Base-by-base conservation (phyloP, 768 basidiomycete species). In the Kwoniella botswanensis region DNA sequence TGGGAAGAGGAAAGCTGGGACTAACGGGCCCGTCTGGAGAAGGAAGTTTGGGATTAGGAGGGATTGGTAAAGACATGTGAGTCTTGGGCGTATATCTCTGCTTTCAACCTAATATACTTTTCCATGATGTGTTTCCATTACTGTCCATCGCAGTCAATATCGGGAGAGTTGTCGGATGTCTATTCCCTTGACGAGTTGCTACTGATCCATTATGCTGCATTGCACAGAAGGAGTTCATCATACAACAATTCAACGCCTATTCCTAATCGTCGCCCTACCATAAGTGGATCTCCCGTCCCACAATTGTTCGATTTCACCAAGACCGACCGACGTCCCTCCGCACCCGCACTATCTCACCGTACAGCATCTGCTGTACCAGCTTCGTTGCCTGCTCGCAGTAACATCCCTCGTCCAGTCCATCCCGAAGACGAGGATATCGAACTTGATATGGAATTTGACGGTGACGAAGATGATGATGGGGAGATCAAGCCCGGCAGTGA, bases 251-350 rank as follows among this genome's bases (percentile, higher is more conserved):
- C 74, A 24, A 56, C 67, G 21, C 68, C 76, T 10, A 68, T 75
- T 15, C 72, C 75, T 24, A 75, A 75, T 59, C 76, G 77, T 18
- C 75, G 73, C 17, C 76, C 75, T 7, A 63, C 70, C 26, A 68
- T 62, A 15, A 56, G 70, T 22, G 50, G 63, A 13, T 75, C 74
- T 4, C 75, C 77, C 58, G 64, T 73, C 10, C 79, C 79, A 11
- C 77, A 79, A 53, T 64, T 81, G 4, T 81, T 79, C 69, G 79
- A 81, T 62, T 81, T 81, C 57, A 70, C 79, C 63, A 79, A 77
- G 69, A 81, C 79, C 43, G 79, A 81, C 58, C 69, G 79, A 24
- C 70, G 75, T n/a, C 72, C 76, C 17, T 71, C 75, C 5, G 60
- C 56, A n/a, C 54, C 65, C n/a, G 22, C 60, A n/a, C 5, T 59